These are phyloP conservation scores for Magnolia sinica DNA, from an alignment of 164 flowering plant species.

Conservation along the genomic window DNA sequence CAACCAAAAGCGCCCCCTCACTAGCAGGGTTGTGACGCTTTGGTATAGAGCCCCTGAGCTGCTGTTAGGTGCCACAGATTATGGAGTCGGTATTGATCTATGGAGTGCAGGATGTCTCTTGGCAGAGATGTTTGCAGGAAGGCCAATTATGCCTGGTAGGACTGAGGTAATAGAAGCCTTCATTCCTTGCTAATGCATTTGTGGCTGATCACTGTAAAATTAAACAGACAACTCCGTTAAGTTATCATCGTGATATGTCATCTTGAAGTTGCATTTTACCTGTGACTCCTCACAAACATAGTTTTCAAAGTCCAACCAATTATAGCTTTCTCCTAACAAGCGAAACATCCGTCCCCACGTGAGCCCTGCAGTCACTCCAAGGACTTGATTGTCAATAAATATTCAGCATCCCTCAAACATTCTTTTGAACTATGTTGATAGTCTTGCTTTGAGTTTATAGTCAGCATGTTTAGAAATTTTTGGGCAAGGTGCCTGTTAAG, in stretches of 20 bases:
- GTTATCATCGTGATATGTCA: not conserved
- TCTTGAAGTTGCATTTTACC: not conserved
- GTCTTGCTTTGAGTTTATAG: too few species aligned
- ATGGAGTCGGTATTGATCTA: conserved; percentile 73
- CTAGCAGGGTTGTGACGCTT: conserved; percentile 67
- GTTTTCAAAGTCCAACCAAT: too few species aligned
- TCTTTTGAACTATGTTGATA: too few species aligned
- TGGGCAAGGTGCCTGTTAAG: too few species aligned
- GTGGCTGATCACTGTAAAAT: not conserved
- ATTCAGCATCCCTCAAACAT: too few species aligned
- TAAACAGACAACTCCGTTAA: not conserved
- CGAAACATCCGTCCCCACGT: too few species aligned
- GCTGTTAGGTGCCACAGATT: conserved; percentile 59
- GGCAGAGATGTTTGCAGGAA: conserved; percentile 66
- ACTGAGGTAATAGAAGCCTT: conserved; percentile 46
- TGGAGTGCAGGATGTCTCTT: conserved; percentile 79
- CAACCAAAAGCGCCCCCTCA: conserved; percentile 41
- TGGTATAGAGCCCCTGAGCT: conserved; percentile 87
- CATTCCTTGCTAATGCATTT: not conserved
- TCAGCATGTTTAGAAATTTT: too few species aligned
- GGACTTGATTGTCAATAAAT: too few species aligned
- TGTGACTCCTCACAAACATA: not conserved
- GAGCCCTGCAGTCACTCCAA: too few species aligned
- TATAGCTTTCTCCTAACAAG: not conserved
- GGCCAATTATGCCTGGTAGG: conserved; percentile 67